These are phyloP conservation scores for Cutaneotrichosporon sp. DNA, from an alignment of 1,284 basidiomycete species.

Conservation along the genomic window DNA sequence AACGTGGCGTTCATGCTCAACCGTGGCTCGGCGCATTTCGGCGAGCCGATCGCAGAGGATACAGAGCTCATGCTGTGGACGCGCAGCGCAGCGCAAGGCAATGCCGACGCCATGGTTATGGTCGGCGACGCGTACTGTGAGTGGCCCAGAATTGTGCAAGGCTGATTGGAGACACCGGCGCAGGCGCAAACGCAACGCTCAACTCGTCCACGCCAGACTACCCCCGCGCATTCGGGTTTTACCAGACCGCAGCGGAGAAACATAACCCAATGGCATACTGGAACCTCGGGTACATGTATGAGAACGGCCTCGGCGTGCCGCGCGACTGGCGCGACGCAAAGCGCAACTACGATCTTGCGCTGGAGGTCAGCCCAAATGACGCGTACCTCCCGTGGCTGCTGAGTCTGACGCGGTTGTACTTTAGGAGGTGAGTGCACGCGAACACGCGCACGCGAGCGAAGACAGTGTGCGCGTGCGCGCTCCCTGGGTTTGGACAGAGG, in stretches of 20 bases:
- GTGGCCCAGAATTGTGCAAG: slow-evolving; percentile 8
- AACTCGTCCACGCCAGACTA: slow-evolving; percentile 49
- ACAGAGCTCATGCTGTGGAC: slow-evolving; percentile 89
- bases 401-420: slow-evolving; percentile 75
- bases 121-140: slow-evolving; percentile 90
- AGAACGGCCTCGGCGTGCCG: slow-evolving; percentile 86
- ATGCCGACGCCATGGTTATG: slow-evolving; percentile 92
- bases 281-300: slow-evolving; percentile 99
- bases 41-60: slow-evolving; percentile 10
- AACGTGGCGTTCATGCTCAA: slow-evolving; percentile 91
- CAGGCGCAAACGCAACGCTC: not conserved
- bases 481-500: no score
- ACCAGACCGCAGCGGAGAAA: slow-evolving; percentile 83
- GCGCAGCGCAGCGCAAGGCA: slow-evolving; percentile 85
- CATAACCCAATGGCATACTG: slow-evolving; percentile 91
- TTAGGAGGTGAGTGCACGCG: slow-evolving; percentile 50
- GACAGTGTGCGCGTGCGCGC: no score
- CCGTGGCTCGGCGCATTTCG: slow-evolving; percentile 49
- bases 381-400: slow-evolving; percentile 82
- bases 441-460: no score
- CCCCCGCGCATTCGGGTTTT: slow-evolving; percentile 87
- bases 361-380: slow-evolving; percentile 64
- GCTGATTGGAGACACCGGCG: slow-evolving; percentile 9
- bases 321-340: slow-evolving; percentile 96
- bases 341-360: slow-evolving; percentile 84